Evolutionary conservation across 768 basidiomycete species (phyloP), one percentile per base, ranked within the genome.

Genomic region (Polyporus arcularius): DNA sequence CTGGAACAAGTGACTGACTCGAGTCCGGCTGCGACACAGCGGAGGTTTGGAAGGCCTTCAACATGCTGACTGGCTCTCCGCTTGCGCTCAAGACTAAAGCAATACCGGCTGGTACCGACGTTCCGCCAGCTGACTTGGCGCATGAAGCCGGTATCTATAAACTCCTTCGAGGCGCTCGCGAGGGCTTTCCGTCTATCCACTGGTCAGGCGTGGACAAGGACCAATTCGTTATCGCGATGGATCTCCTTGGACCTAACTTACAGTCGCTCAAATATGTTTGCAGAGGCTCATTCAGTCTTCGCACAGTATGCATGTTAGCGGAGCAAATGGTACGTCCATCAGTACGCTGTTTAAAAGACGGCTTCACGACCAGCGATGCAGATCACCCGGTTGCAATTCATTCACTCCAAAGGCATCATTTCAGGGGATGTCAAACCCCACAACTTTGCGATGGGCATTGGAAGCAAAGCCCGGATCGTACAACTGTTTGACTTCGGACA

Each of bases 371-470:
- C 21, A 14, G 14, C 18, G 30, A 12, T 9, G n/a, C 50, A 72
- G 67, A 47, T 71, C 2, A 28, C 57, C 5, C 39, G 53, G 7
- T 21, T 71, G 0, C 62, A 72, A 51, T 47, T 35, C 10, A 40
- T 65, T 1, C 68, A 71, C 51, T 63, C 64, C 8, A 52, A 65
- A 7, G 64, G 66, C 3, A 8, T 70, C 12, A 45, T 72, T 12
- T 15, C 28, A 16, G 60, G 70, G n/a, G 68, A 72, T 49, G 31
- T 71, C 50, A 70, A 70, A 46, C 70, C 70, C 7, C 57, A 63
- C 26, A 70, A 69, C 53, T 61, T 68, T 21, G 56, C 61, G 14
- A 59, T 70, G 46, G 71, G 69, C 35, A 2, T 42, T 1, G 42
- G 42, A 11, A 32, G 46, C 7, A 32, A 54, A 4, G n/a, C 38